Evolutionary conservation across 768 basidiomycete species (phyloP), one percentile per base, ranked within the genome.

Genomic region (Termitomyces sp.): DNA sequence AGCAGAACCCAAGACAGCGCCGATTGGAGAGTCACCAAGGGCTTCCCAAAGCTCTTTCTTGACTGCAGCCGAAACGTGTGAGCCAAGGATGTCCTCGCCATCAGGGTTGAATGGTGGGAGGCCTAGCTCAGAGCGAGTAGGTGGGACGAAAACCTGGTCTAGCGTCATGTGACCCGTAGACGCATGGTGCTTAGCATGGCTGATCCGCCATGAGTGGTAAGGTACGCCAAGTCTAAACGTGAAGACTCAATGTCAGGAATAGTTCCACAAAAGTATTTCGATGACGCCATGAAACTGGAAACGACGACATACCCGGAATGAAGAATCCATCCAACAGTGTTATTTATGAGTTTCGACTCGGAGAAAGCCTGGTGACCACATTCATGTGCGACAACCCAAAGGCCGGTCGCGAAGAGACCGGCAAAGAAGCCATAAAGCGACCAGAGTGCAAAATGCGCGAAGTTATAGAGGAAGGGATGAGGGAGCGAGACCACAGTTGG

Each of bases 331-430:
- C 96, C 96, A 56, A 94, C 90, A 46, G 84, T 73, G 79, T 98
- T 92, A 79, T 98, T 98, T 73, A 97, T 80, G 31, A 77, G 69
- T 77, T 95, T 96, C 53, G 87, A 94, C 63, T 94, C 87, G 1
- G 94, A 98, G 79, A 93, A 99, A 0, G 92, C 90, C 71, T 96
- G 94, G 71, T 99, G 96, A 31, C 96, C 96, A 64, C 92, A 94
- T 73, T 98, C 94, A 68, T 96, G 94, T 46, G 88, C 94, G 59
- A 96, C 77, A 62, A 94, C 88, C 96, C 96, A 98, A 52, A 98
- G 76, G 59, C 96, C 96, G 20, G 95, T 98, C 5, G 80, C 87
- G 59, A 94, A 90, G 31, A 96, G 83, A 55, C 96, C 94, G 5
- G 87, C 74, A 68, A 81, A 82, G 74, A 96, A 90, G 31, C 85